Evolutionary conservation across 345 rosid species (phyloP).

Genomic region (Crucihimalaya himalaica): DNA sequence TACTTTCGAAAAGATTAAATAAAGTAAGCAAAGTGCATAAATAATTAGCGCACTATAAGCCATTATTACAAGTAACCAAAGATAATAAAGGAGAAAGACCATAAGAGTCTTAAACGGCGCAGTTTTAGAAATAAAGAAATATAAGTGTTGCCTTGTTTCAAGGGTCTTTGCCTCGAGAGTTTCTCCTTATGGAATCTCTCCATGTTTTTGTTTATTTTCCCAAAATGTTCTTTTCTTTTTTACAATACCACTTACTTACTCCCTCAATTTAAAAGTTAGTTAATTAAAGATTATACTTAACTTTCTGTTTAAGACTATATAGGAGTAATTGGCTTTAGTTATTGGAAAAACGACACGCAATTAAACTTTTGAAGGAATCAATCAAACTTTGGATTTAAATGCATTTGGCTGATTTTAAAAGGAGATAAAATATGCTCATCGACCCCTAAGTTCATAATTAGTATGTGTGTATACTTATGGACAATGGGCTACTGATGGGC

Average conservation of each 20-base stretch:
- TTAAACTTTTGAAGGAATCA: constrained; percentile 17
- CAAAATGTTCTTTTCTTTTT: constrained; percentile 39
- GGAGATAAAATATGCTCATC: not conserved
- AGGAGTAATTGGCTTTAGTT: constrained; percentile 13
- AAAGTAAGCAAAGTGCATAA: constrained; percentile 13
- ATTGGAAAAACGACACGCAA: constrained; percentile 18
- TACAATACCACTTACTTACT: constrained; percentile 30
- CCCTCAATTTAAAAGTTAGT: not conserved
- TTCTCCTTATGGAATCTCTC: constrained; percentile 42
- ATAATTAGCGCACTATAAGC: constrained; percentile 36
- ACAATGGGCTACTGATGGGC: constrained; percentile 13
- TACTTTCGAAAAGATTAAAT: constrained; percentile 14
- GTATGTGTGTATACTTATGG: not conserved
- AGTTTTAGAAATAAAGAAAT: constrained; percentile 30
- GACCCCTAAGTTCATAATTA: not conserved
- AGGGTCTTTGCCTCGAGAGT: constrained; percentile 48
- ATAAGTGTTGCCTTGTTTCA: constrained; percentile 41
- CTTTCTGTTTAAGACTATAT: constrained; percentile 36
- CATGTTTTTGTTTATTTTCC: constrained; percentile 44
- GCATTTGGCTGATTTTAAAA: not conserved
- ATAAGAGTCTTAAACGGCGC: constrained; percentile 37
- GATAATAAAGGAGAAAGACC: constrained; percentile 25
- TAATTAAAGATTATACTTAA: constrained; percentile 28
- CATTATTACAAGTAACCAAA: constrained; percentile 37
- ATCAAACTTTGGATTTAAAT: constrained; percentile 23